These are phyloP conservation scores for Colletotrichum tropicicola DNA, from an alignment of 2,329 filamentous ascomycete genomes.

Conservation along the genomic window DNA sequence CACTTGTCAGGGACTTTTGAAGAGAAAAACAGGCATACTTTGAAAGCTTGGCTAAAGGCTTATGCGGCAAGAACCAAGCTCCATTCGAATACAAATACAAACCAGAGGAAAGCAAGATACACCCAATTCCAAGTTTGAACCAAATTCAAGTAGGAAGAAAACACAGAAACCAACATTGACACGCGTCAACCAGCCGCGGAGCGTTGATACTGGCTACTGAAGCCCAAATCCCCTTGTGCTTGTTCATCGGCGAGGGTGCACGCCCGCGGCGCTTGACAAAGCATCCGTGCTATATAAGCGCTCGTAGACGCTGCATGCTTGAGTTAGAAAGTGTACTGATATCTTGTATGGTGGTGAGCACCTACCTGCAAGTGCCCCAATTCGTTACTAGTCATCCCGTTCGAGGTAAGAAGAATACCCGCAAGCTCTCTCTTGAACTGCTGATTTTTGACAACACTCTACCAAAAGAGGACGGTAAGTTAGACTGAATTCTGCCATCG, in stretches of 20 bases:
- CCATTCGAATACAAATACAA: not conserved
- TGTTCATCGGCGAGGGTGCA: too few species aligned
- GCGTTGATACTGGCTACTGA: too few species aligned
- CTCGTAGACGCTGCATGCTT: not conserved
- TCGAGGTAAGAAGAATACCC: slow-evolving; percentile 21
- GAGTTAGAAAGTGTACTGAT: not conserved
- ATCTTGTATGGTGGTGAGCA: not conserved
- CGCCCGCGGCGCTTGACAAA: too few species aligned
- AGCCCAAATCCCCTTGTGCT: too few species aligned
- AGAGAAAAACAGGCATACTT: too few species aligned
- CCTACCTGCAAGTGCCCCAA: not conserved
- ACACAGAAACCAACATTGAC: too few species aligned
- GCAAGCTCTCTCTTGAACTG: slow-evolving; percentile 31
- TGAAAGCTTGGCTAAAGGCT: too few species aligned
- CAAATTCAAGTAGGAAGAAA: not conserved
- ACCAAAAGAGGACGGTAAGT: slow-evolving; percentile 22
- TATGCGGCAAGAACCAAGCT: not conserved
- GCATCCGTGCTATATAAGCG: not conserved
- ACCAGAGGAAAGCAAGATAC: too few species aligned
- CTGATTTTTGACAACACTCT: slow-evolving; percentile 14
- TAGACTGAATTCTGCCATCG: too few species aligned
- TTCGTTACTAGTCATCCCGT: not conserved
- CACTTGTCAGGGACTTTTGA: too few species aligned
- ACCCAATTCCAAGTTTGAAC: not conserved
- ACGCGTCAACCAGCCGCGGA: too few species aligned